Percentiles rank a stretch among this genome's conserved stretches.
Evolutionary conservation across 805 yeast species (phyloP).

Genomic region (Lipomyces kockii): DNA sequence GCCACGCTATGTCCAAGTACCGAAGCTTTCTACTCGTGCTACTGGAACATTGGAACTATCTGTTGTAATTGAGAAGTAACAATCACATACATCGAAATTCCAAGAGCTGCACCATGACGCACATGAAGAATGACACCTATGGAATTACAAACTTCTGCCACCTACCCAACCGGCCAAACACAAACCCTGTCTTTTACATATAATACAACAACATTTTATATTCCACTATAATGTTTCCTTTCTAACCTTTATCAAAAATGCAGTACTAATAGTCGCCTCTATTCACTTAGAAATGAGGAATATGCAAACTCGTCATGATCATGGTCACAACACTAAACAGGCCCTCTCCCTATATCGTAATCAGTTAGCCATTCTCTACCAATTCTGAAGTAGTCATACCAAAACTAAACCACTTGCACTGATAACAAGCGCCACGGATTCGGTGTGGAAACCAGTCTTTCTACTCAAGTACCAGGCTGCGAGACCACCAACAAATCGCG

Average conservation of each 20-base stretch:
- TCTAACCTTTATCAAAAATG: background rate
- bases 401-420: slow-evolving; percentile 89
- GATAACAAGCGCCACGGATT: slow-evolving; percentile 75
- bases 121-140: background rate
- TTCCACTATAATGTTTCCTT: background rate
- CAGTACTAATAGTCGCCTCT: background rate
- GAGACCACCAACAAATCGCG: slow-evolving; percentile 93
- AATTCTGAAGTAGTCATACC: background rate
- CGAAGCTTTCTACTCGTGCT: too few relatives aligned
- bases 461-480: slow-evolving; percentile 47
- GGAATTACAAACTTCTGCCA: background rate
- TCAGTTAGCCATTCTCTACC: background rate
- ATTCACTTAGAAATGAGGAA: slow-evolving; percentile 57
- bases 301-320: slow-evolving; percentile 70
- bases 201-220: background rate
- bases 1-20: too few relatives aligned
- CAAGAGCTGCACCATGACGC: too few relatives aligned
- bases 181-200: background rate
- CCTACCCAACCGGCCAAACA: background rate
- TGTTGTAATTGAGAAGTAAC: too few relatives aligned
- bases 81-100: too few relatives aligned
- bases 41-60: too few relatives aligned
- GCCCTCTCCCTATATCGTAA: slow-evolving; percentile 72
- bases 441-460: slow-evolving; percentile 12
- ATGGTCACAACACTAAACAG: slow-evolving; percentile 80